Evolutionary conservation across 2,329 filamentous ascomycete species (phyloP), one percentile per base, ranked within the genome.

Genomic region (Rhynchosporium agropyri): DNA sequence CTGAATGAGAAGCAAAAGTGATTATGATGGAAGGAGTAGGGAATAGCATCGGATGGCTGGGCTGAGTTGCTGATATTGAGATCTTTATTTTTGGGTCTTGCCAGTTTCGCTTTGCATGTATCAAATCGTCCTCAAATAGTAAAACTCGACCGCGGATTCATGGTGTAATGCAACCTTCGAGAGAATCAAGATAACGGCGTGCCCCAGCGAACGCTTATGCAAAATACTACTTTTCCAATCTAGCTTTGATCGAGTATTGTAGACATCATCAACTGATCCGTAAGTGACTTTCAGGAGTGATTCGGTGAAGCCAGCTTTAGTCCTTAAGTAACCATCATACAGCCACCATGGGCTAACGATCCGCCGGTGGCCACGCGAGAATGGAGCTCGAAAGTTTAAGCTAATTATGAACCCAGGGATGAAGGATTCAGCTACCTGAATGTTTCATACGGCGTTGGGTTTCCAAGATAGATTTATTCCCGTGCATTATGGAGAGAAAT

Each of bases 251-350:
- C 20, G 20, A 20, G 20, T 20, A 20, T 49, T 53, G 50, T 48
- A 48, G 9, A 26, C 15, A 48, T 42, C 40, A 42, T 42, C 40
- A 42, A 42, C 12, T 40, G 12, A 40, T 40, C 36, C 20, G 20
- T 20, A 20, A 20, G 20, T 20, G 20, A 20, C 20, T 20, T 20
- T 20, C 20, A 20, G 1, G 20, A 20, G 20, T 20, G 20, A 50
- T 13, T 50, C 13, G 26, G 26, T 2, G 15, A 51, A 55, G 53
- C 53, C 36, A 56, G 53, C 54, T 61, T 61, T 31, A 33, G 29
- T 42, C 40, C 57, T 56, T 45, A 61, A 56, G 51, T 4, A 46
- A 42, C 45, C 45, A 51, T 61, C 43, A 55, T 56, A 12, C n/a
- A 8, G 42, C 40, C 29, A 31, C 20, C 2, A 33, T 50, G 3